Conservation (phyloP, 1,139 yeast species). For the Protomyces lactucae-debilis region DNA sequence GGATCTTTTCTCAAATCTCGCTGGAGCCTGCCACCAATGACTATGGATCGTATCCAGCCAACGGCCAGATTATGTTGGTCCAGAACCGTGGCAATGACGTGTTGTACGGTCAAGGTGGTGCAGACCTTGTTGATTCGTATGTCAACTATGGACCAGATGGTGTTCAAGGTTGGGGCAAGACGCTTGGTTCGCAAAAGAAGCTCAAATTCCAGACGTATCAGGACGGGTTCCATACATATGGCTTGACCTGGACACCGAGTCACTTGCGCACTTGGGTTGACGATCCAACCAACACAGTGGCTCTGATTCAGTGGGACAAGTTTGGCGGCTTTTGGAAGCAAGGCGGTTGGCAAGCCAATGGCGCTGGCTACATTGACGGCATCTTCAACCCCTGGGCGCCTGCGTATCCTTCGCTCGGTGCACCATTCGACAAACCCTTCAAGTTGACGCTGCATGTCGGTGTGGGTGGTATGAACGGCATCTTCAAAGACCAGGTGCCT, state of each 20-base stretch:
- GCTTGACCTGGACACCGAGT: conserved; percentile 31
- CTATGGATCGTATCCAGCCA: conserved; percentile 32
- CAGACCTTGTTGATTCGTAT: conserved; percentile 29
- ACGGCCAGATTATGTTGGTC: conserved; percentile 32
- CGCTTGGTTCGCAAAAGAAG: conserved; percentile 20
- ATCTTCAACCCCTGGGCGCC: conserved; percentile 28
- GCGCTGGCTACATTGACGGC: conserved; percentile 7
- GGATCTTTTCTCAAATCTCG: conserved; percentile 33
- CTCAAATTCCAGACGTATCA: conserved; percentile 15
- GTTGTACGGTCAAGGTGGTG: conserved; percentile 29
- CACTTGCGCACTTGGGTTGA: conserved; percentile 31
- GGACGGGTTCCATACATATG: conserved; percentile 30
- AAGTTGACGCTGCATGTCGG: conserved; percentile 31
- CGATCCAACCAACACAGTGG: conserved; percentile 30
- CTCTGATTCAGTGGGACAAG: conserved; percentile 28
- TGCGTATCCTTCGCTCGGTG: conserved; percentile 26
- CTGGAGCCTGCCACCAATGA: conserved; percentile 29
- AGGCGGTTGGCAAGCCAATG: conserved; percentile 25
- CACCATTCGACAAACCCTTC: conserved; percentile 32
- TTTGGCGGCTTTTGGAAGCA: conserved; percentile 29
- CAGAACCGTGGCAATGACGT: conserved; percentile 31
- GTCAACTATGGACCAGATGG: conserved; percentile 31
- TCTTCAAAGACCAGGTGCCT: conserved; percentile 29
- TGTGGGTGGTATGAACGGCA: conserved; percentile 33
- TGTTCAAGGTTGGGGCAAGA: conserved; percentile 5